Conservation (phyloP, 164 flowering plant genomes). For the Platanus orientalis region DNA sequence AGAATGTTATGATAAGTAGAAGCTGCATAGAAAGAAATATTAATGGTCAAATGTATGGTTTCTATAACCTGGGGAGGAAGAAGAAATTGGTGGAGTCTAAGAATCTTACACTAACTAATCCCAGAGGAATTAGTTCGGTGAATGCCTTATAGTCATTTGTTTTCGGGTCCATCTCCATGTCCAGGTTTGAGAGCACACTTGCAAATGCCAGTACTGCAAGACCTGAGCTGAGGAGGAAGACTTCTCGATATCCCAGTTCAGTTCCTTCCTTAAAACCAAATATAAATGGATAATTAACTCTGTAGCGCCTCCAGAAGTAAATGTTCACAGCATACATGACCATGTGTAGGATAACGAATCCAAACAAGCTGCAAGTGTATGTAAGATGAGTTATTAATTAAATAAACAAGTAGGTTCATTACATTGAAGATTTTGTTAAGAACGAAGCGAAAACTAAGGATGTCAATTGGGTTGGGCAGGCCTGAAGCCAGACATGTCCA, state of each 20-base stretch:
- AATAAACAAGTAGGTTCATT: too few species aligned
- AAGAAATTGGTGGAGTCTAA: background rate
- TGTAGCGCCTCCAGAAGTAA: too few species aligned
- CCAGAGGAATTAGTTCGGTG: background rate
- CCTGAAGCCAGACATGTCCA: too few species aligned
- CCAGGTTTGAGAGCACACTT: conserved; percentile 24
- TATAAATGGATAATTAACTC: conserved; percentile 65
- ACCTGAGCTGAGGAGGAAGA: background rate
- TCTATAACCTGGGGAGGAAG: too few species aligned
- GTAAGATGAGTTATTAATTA: too few species aligned
- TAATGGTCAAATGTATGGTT: background rate
- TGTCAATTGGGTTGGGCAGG: too few species aligned
- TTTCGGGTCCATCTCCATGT: conserved; percentile 32
- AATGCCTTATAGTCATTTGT: background rate
- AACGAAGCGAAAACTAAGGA: too few species aligned
- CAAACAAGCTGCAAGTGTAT: background rate
- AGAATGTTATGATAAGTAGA: background rate
- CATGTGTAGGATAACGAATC: too few species aligned
- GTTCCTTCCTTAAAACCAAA: conserved; percentile 62
- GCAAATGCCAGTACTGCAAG: background rate
- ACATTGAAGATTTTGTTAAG: too few species aligned
- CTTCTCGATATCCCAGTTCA: background rate
- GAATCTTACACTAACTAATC: background rate
- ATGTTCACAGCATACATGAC: too few species aligned
- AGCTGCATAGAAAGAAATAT: background rate